Conservation (phyloP, 2,329 filamentous ascomycete genomes). For the Cylindrodendrum hubeiense region DNA sequence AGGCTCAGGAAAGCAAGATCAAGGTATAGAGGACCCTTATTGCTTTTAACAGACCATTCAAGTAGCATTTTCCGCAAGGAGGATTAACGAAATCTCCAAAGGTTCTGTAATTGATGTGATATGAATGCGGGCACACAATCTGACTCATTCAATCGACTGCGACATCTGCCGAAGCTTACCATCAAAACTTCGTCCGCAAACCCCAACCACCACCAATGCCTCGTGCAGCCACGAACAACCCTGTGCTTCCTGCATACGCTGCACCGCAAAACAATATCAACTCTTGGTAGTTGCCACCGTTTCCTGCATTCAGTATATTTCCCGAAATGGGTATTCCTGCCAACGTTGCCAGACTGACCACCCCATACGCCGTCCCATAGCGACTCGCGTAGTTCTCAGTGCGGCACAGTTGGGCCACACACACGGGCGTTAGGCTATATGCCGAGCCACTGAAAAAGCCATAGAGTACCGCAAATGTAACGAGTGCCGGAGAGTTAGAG, state of each 20-base stretch:
- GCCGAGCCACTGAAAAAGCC: constrained; percentile 21
- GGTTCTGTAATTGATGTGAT: too few relatives aligned
- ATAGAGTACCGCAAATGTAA: constrained; percentile 12
- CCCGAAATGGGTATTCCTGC: constrained; percentile 25
- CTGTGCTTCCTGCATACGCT: constrained; percentile 22
- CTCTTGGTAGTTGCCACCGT: constrained; percentile 18
- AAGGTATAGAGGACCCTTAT: too few relatives aligned
- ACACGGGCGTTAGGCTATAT: constrained; percentile 25
- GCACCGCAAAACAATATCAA: constrained; percentile 28
- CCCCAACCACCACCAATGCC: constrained; percentile 19
- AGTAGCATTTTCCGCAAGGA: too few relatives aligned
- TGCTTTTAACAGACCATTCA: too few relatives aligned
- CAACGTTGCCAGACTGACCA: constrained; percentile 30
- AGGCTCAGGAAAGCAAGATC: too few relatives aligned
- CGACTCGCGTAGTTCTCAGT: constrained; percentile 28
- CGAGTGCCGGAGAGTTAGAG: not conserved
- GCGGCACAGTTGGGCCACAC: constrained; percentile 25
- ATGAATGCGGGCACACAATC: too few relatives aligned
- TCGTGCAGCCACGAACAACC: constrained; percentile 20
- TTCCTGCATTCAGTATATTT: constrained; percentile 4
- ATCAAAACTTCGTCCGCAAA: not conserved
- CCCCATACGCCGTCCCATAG: constrained; percentile 28
- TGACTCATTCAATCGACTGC: too few relatives aligned
- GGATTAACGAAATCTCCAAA: too few relatives aligned
- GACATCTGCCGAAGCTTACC: too few relatives aligned